Evolutionary conservation across 345 rosid species (phyloP).

Genomic region (Salix dunnii): DNA sequence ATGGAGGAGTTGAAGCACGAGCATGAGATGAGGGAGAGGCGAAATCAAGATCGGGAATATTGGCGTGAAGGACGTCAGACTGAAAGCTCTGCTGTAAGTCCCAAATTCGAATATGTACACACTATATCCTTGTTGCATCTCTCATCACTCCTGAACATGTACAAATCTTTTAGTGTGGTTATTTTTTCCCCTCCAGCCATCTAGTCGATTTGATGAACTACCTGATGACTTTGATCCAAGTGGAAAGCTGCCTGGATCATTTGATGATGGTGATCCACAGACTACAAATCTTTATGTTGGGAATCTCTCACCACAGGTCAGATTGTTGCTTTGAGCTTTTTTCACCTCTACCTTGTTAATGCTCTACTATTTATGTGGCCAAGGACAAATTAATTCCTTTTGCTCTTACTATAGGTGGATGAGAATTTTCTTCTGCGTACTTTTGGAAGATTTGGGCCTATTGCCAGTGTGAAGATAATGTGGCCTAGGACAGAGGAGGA

Average conservation of each 20-base stretch:
- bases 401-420: constrained; percentile 61
- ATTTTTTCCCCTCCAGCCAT: constrained; percentile 51
- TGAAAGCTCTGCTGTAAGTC: constrained; percentile 68
- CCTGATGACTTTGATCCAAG: constrained; percentile 98
- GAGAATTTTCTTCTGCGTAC: constrained; percentile 97
- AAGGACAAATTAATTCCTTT: background rate
- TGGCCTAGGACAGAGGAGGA: constrained; percentile 99
- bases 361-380: constrained; percentile 1
- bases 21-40: constrained; percentile 92
- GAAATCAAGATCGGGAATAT: constrained; percentile 83
- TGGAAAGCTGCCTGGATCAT: constrained; percentile 91
- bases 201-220: constrained; percentile 93
- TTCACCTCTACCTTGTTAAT: background rate
- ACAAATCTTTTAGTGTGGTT: constrained; percentile 17
- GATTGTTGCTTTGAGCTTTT: constrained; percentile 14
- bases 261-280: constrained; percentile 99
- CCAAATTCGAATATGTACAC: background rate
- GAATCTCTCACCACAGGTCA: constrained; percentile 89
- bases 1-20: constrained; percentile 99
- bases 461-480: constrained; percentile 99
- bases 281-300: constrained; percentile 98
- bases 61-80: constrained; percentile 67
- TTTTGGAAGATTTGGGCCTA: constrained; percentile 99
- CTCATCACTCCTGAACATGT: background rate
- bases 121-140: background rate